These are phyloP conservation scores for Sanghuangporus baumii DNA, from an alignment of 1,284 basidiomycete species.

Conservation along the genomic window DNA sequence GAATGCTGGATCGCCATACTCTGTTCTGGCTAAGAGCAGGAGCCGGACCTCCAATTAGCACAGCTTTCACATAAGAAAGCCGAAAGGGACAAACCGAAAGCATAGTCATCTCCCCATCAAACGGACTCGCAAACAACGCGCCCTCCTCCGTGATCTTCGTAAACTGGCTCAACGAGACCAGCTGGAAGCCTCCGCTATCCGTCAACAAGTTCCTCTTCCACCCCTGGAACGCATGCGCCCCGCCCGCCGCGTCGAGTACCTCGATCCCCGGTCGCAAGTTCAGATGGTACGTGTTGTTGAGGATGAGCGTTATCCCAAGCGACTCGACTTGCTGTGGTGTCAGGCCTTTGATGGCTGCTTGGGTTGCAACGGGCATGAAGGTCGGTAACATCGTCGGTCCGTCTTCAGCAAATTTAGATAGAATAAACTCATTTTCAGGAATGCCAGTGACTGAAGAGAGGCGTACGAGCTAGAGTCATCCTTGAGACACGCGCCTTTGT, in stretches of 20 bases:
- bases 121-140: conserved; percentile 76
- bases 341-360: conserved; percentile 81
- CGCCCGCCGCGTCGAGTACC: conserved; percentile 65
- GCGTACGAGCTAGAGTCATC: conserved; percentile 51
- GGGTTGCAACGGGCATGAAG: conserved; percentile 88
- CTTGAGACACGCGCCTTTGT: conserved; percentile 72
- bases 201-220: conserved; percentile 81
- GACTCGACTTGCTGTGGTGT: conserved; percentile 80
- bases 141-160: conserved; percentile 82
- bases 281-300: conserved; percentile 85
- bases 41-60: not conserved
- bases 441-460: not conserved
- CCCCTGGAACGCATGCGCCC: conserved; percentile 80
- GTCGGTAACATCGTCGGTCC: conserved; percentile 77
- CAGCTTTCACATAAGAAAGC: not conserved
- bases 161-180: conserved; percentile 80
- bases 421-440: not conserved
- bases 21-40: conserved; percentile 60
- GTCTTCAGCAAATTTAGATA: conserved; percentile 38
- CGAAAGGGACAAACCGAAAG: conserved; percentile 51
- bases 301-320: conserved; percentile 69
- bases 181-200: conserved; percentile 85
- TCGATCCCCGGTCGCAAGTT: conserved; percentile 73
- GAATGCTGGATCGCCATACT: conserved; percentile 81
- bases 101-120: conserved; percentile 79